phyloP scores from a whole-genome alignment of 2,329 filamentous ascomycete species.

The Tolypocladium endophyticum region DNA sequence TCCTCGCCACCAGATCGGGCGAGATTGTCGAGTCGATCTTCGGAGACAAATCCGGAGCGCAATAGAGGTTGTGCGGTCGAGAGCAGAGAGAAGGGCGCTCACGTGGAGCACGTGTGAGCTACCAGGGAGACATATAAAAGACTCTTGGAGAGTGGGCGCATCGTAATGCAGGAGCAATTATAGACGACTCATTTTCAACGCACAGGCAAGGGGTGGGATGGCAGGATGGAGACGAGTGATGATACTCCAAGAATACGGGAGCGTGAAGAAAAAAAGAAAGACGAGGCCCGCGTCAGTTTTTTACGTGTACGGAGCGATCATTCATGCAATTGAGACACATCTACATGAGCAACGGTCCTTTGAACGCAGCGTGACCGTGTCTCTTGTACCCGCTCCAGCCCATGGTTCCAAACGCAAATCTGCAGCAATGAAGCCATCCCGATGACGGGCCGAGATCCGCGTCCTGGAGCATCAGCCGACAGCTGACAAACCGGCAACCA shows the following conservation, averaged over 20 bases:
- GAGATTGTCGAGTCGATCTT: conserved; percentile 74
- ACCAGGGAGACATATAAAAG: background rate
- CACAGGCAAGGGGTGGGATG: background rate
- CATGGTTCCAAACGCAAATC: too few relatives aligned
- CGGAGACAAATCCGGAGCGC: conserved; percentile 7
- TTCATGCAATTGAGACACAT: background rate
- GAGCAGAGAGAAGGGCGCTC: background rate
- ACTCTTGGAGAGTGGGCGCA: background rate
- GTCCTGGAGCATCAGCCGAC: background rate
- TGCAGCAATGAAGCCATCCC: background rate
- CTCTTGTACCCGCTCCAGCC: too few relatives aligned
- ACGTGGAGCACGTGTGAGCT: background rate
- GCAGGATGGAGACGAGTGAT: background rate
- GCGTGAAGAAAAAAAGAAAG: background rate
- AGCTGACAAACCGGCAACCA: background rate
- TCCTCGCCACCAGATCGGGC: conserved; percentile 63
- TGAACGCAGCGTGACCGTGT: background rate
- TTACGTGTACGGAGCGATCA: background rate
- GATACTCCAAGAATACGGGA: background rate
- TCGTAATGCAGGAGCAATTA: background rate
- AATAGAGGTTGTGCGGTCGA: background rate
- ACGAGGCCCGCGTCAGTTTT: background rate
- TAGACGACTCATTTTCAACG: background rate
- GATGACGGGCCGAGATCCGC: background rate
- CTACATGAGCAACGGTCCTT: background rate